A percentile compares a stretch with the other conserved stretches of the same genome.
Conservation (phyloP, 2,329 filamentous ascomycete genomes). For the Xylariaceae sp. region DNA sequence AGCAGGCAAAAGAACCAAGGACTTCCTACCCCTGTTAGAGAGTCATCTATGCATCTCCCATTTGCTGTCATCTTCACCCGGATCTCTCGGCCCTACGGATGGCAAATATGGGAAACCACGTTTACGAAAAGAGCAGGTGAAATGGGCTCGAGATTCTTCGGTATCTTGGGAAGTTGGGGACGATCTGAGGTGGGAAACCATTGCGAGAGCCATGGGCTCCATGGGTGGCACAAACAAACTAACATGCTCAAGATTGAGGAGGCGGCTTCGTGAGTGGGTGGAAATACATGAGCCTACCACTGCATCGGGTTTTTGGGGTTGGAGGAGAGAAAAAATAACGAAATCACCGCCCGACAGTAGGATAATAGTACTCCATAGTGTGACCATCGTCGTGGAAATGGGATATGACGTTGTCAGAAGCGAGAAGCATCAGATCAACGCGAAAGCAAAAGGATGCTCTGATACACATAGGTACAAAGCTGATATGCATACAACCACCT, state of each 20-base stretch:
- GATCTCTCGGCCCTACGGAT: neutral
- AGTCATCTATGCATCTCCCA: neutral
- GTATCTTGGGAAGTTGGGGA: too few species aligned
- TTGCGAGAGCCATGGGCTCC: neutral
- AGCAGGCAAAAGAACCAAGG: neutral
- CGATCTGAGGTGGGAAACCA: too few species aligned
- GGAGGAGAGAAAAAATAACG: neutral
- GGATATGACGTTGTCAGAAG: slow-evolving; percentile 3
- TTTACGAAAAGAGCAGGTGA: neutral
- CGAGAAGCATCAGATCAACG: slow-evolving; percentile 1
- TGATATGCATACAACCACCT: too few species aligned
- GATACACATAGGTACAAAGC: too few species aligned
- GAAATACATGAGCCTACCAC: neutral
- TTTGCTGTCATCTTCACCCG: neutral
- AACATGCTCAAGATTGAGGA: slow-evolving; percentile 7
- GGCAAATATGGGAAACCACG: neutral
- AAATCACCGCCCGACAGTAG: neutral
- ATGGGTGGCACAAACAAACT: slow-evolving; percentile 5
- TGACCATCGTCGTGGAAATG: slow-evolving; percentile 6
- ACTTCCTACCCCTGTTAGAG: neutral
- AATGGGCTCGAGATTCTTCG: neutral
- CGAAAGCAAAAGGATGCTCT: neutral
- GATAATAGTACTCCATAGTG: neutral
- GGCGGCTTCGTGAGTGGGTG: neutral
- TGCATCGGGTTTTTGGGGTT: neutral